Evolutionary conservation across 257 asterid species (phyloP).

Genomic region (Solanum clarkiae): DNA sequence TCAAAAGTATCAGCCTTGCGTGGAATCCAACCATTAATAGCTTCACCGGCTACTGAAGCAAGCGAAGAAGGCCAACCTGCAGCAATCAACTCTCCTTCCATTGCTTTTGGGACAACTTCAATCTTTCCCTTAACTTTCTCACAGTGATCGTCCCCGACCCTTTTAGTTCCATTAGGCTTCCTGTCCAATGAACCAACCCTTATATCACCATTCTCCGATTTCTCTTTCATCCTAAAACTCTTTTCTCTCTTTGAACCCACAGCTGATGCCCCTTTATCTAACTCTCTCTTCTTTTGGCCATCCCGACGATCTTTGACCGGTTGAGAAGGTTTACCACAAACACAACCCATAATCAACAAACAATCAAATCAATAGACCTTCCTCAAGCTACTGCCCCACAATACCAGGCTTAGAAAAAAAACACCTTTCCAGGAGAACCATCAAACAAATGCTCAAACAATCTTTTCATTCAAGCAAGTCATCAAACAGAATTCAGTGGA

Average conservation of each 20-base stretch:
- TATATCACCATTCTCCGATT: conserved; percentile 23
- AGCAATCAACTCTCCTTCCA: conserved; percentile 72
- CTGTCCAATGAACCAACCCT: conserved; percentile 42
- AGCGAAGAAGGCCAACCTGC: conserved; percentile 99
- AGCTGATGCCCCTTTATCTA: conserved; percentile 36
- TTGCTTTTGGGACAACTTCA: conserved; percentile 48
- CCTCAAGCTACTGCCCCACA: conserved; percentile 4
- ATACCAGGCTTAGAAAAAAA: not conserved
- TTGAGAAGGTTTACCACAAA: conserved; percentile 62
- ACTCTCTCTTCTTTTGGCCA: conserved; percentile 50
- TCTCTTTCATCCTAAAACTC: conserved; percentile 42
- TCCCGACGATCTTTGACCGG: conserved; percentile 32
- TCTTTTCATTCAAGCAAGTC: not conserved
- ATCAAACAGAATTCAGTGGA: conserved; percentile 1
- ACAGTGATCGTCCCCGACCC: conserved; percentile 52
- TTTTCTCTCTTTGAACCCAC: conserved; percentile 40
- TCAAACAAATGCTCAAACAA: conserved; percentile 2
- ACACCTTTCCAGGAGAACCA: conserved; percentile 3
- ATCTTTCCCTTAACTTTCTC: conserved; percentile 27
- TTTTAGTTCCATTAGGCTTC: conserved; percentile 45
- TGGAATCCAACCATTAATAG: conserved; percentile 85
- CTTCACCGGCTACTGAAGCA: conserved; percentile 82
- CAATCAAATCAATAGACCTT: not conserved
- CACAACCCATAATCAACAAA: conserved; percentile 59
- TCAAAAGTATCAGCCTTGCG: conserved; percentile 75